These are phyloP conservation scores for Aureobasidium sp. DNA, from an alignment of 2,329 filamentous ascomycete species.

Conservation along the genomic window DNA sequence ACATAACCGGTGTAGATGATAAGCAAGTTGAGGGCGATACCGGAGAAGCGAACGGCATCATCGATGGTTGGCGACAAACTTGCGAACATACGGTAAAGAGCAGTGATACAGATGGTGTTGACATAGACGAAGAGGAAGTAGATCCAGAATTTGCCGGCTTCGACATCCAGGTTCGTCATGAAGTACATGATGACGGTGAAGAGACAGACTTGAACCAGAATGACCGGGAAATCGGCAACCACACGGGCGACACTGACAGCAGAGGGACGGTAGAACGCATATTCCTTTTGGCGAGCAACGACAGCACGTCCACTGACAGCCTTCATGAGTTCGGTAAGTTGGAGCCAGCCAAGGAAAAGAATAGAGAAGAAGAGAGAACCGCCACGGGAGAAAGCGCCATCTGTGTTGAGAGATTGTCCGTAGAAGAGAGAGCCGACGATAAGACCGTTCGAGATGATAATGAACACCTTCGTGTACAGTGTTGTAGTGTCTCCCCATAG, in stretches of 20 bases:
- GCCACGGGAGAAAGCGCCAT: slow-evolving; percentile 54
- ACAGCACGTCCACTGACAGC: slow-evolving; percentile 64
- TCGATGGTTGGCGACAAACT: slow-evolving; percentile 55
- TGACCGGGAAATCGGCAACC: slow-evolving; percentile 53
- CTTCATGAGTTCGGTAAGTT: slow-evolving; percentile 69
- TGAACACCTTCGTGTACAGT: slow-evolving; percentile 70
- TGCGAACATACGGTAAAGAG: slow-evolving; percentile 59
- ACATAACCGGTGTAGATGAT: slow-evolving; percentile 59
- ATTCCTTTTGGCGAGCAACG: slow-evolving; percentile 58
- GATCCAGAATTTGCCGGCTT: slow-evolving; percentile 56
- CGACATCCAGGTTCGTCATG: slow-evolving; percentile 49
- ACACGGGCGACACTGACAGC: slow-evolving; percentile 55
- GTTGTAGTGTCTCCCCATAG: slow-evolving; percentile 66
- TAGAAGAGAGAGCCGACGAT: slow-evolving; percentile 76
- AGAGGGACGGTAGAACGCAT: slow-evolving; percentile 61
- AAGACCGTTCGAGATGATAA: slow-evolving; percentile 63
- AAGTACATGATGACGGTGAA: slow-evolving; percentile 60
- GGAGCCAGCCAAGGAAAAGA: slow-evolving; percentile 59
- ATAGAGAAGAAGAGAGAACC: slow-evolving; percentile 59
- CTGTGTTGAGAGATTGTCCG: slow-evolving; percentile 50
- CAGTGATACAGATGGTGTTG: slow-evolving; percentile 53
- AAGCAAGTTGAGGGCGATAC: slow-evolving; percentile 53
- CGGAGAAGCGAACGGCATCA: slow-evolving; percentile 56
- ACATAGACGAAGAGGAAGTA: slow-evolving; percentile 56
- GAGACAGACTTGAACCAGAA: slow-evolving; percentile 49